A percentile compares a stretch with the other conserved stretches of the same genome.
Conservation (phyloP, 2,329 filamentous ascomycete genomes). For the Bisporella sp. region DNA sequence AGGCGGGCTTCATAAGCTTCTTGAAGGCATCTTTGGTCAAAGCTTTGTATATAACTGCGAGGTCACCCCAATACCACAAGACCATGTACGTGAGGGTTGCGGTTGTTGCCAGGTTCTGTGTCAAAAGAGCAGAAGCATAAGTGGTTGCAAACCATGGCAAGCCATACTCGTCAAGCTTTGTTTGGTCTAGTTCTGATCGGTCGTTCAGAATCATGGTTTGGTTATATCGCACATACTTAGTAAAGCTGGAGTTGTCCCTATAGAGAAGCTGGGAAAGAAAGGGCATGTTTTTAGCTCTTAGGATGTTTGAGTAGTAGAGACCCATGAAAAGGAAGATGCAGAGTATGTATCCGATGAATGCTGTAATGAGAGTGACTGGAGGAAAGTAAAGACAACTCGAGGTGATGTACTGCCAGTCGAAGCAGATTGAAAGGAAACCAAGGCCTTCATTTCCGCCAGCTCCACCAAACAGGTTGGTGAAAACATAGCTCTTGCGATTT, state of each 20-base stretch:
- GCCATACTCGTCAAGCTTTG: conserved; percentile 29
- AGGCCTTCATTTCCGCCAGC: conserved; percentile 37
- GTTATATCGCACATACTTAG: conserved; percentile 33
- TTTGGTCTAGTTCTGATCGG: conserved; percentile 32
- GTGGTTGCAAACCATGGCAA: conserved; percentile 35
- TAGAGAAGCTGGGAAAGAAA: conserved; percentile 38
- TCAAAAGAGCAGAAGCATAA: conserved; percentile 34
- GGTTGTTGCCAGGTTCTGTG: conserved; percentile 39
- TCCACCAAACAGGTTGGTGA: conserved; percentile 43
- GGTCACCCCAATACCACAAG: conserved; percentile 32
- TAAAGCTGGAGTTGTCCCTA: conserved; percentile 28
- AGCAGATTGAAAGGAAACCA: conserved; percentile 32
- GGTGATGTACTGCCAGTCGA: conserved; percentile 39
- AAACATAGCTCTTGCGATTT: conserved; percentile 29
- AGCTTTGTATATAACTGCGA: conserved; percentile 29
- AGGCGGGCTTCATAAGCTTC: conserved; percentile 9
- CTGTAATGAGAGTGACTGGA: conserved; percentile 28
- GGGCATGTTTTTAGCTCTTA: conserved; percentile 34
- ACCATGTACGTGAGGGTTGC: conserved; percentile 39
- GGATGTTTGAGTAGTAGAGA: conserved; percentile 37
- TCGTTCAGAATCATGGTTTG: conserved; percentile 35
- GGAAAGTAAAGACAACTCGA: conserved; percentile 13
- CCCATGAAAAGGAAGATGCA: conserved; percentile 29
- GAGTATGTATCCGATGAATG: conserved; percentile 25
- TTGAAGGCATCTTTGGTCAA: conserved; percentile 16